Base-by-base conservation (phyloP, 106 monocot genomes). In the Xerophyta viscosa region DNA sequence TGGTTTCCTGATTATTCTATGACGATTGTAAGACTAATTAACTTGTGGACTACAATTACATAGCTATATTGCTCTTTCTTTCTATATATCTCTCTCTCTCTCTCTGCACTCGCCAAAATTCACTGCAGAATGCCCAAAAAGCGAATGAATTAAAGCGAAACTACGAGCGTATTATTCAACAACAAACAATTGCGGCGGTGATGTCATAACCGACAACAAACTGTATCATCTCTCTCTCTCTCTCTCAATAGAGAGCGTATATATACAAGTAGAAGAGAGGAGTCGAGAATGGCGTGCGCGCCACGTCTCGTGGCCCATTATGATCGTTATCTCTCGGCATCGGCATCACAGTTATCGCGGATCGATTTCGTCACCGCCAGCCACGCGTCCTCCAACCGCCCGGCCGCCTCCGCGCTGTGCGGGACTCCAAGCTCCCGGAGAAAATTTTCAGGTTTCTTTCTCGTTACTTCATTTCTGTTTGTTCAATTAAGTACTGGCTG, bases 221-320 rank as follows among this genome's bases (percentile, higher is more conserved):
- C n/a, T n/a, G n/a, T n/a, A n/a, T 43, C 43, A 10, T 3, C 18
- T 17, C 43, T 17, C 14, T 3, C 3, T 17, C 18, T 13, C 3
- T 13, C n/a, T 43, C 3, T 17, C n/a, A 15, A 17, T 17, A 8
- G 3, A 6, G 15, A 17, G 50, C 13, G 11, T 12, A 9, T 26
- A 26, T 25, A 50, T 12, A 53, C n/a, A n/a, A n/a, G n/a, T n/a
- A n/a, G n/a, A n/a, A n/a, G n/a, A n/a, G n/a, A n/a, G n/a, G n/a
- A n/a, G n/a, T n/a, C n/a, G 18, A 17, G 18, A 31, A 53, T 53
- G 52, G 52, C 52, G 52, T 53, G 52, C 52, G 29, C 17, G 30
- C 52, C 52, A 53, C 20, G 19, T 20, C 52, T 31, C 6, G n/a
- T n/a, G n/a, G 29, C 18, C 5, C 7, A 23, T 53, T 17, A 1